phyloP scores from a whole-genome alignment of 2,329 filamentous ascomycete species.

The Alternaria gansuensis region DNA sequence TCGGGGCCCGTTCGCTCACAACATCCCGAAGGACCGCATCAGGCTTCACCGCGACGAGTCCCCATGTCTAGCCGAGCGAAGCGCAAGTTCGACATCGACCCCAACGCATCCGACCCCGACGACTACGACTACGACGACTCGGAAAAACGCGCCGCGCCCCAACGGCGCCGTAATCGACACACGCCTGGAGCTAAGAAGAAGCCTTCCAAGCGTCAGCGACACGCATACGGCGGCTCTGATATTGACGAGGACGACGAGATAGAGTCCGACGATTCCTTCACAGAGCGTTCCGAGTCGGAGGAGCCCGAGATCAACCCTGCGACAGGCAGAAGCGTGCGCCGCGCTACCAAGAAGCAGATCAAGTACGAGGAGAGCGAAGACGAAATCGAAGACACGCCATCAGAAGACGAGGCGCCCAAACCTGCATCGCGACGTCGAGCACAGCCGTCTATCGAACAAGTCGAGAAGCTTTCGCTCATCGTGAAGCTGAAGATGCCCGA shows the following conservation, averaged over 20 bases:
- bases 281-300: constrained; percentile 52
- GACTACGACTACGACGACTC: constrained; percentile 51
- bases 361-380: constrained; percentile 66
- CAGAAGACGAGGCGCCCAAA: constrained; percentile 41
- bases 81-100: constrained; percentile 53
- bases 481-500: constrained; percentile 54
- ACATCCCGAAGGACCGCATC: constrained; percentile 29
- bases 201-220: constrained; percentile 47
- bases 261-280: constrained; percentile 57
- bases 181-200: constrained; percentile 43
- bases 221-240: constrained; percentile 48
- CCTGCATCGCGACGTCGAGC: constrained; percentile 30
- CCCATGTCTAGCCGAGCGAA: constrained; percentile 53
- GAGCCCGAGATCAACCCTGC: constrained; percentile 64
- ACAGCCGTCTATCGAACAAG: constrained; percentile 41
- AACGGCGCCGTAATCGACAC: constrained; percentile 42
- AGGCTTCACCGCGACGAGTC: constrained; percentile 35
- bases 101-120: constrained; percentile 52
- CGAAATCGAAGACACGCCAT: constrained; percentile 53
- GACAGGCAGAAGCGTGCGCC: constrained; percentile 65
- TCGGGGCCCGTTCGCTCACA: constrained; percentile 31
- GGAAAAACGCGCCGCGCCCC: constrained; percentile 40
- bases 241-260: constrained; percentile 60
- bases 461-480: constrained; percentile 50
- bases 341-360: constrained; percentile 63